These are phyloP conservation scores for Prosopis cineraria DNA, from an alignment of 306 rosid species.

Conservation along the genomic window DNA sequence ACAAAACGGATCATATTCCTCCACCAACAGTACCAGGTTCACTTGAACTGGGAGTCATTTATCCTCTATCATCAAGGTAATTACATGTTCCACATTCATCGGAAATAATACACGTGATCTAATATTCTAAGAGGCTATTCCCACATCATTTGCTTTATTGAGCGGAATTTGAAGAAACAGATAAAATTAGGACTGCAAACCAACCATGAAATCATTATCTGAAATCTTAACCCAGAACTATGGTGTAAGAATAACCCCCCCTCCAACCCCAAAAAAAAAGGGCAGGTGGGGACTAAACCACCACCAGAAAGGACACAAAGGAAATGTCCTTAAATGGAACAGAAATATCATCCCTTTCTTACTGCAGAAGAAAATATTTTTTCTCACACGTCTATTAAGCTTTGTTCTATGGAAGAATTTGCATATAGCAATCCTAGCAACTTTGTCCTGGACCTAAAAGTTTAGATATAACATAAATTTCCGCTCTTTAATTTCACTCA, in stretches of 20 bases:
- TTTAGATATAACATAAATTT: not conserved
- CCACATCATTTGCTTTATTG: not conserved
- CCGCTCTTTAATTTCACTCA: not conserved
- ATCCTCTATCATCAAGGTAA: not conserved
- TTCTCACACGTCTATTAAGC: not conserved
- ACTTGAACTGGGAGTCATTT: not conserved
- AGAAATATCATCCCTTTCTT: not conserved
- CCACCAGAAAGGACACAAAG: not conserved
- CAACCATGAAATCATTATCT: not conserved
- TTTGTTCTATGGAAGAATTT: not conserved
- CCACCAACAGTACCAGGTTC: conserved; percentile 7
- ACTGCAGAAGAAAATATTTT: not conserved
- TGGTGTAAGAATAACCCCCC: not conserved
- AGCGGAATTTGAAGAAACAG: not conserved
- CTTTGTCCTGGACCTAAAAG: not conserved
- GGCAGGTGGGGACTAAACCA: not conserved
- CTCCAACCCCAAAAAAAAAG: not conserved
- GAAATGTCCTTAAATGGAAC: not conserved
- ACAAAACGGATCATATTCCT: not conserved
- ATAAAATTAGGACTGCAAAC: not conserved
- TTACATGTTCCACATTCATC: not conserved
- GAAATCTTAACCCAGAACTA: not conserved
- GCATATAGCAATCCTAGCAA: not conserved
- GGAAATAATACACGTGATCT: not conserved
- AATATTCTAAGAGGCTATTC: not conserved